phyloP scores from a whole-genome alignment of 495 filamentous ascomycete genomes.

The Pseudevernia furfuracea region DNA sequence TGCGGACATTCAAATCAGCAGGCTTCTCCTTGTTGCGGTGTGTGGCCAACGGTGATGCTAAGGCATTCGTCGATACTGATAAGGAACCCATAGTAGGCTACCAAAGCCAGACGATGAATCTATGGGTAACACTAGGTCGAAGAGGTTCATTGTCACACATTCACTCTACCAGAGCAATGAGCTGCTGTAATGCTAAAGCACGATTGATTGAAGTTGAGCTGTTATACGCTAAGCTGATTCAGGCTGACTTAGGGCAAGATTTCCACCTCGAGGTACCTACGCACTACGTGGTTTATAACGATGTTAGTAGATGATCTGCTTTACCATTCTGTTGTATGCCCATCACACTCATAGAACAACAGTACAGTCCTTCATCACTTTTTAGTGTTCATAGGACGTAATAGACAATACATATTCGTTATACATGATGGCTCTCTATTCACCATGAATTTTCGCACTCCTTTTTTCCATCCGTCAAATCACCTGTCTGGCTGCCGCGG shows the following conservation, averaged over 20 bases:
- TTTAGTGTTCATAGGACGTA: not conserved
- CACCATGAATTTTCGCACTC: not conserved
- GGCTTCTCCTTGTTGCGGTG: slow-evolving; percentile 32
- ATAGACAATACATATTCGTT: slow-evolving; percentile 5
- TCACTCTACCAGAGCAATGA: not conserved
- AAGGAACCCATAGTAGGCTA: slow-evolving; percentile 14
- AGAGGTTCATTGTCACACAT: not conserved
- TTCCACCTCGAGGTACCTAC: not conserved
- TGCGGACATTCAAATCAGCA: slow-evolving; percentile 57
- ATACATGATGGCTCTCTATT: not conserved
- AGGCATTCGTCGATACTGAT: slow-evolving; percentile 12
- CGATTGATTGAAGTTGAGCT: not conserved
- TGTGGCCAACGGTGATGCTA: slow-evolving; percentile 16
- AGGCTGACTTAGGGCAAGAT: not conserved
- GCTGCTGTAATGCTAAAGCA: not conserved
- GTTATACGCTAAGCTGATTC: not conserved
- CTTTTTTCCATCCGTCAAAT: not conserved
- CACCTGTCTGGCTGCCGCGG: not conserved
- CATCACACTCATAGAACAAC: not conserved
- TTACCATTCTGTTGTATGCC: not conserved
- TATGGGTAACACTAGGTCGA: not conserved
- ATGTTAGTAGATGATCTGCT: not conserved
- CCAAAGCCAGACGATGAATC: not conserved
- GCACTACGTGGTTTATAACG: not conserved
- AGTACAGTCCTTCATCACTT: not conserved